phyloP scores from a whole-genome alignment of 2,329 filamentous ascomycete genomes.

The Aspergillus oerlinghausenensis region DNA sequence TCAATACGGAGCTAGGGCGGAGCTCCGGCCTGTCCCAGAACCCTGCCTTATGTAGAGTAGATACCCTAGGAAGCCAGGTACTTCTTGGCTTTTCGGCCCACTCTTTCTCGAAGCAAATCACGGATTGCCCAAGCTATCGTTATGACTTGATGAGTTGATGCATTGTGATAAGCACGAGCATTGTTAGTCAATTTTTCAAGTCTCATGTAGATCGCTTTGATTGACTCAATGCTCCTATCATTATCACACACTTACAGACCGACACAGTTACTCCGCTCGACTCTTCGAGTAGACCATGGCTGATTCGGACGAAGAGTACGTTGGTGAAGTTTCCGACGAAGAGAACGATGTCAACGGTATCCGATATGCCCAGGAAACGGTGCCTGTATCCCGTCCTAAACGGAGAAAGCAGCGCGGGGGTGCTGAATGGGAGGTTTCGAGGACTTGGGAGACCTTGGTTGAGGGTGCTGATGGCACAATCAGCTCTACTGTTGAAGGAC shows the following conservation, averaged over 20 bases:
- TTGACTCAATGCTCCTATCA: not conserved
- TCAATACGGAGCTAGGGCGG: no score
- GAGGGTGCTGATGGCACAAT: conserved; percentile 77
- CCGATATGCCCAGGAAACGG: conserved; percentile 25
- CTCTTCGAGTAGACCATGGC: conserved; percentile 29
- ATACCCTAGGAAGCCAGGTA: no score
- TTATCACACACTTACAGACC: not conserved
- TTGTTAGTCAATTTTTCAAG: no score
- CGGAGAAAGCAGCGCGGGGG: conserved; percentile 38
- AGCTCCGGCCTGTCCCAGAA: no score
- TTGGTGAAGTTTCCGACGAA: conserved; percentile 47
- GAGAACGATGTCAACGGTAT: conserved; percentile 33
- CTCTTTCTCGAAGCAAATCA: no score
- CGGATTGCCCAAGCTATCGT: no score
- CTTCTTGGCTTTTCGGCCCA: no score
- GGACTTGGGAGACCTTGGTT: conserved; percentile 63
- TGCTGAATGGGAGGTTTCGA: conserved; percentile 44
- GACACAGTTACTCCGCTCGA: not conserved
- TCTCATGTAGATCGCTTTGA: no score
- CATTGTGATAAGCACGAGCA: no score
- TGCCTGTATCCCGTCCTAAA: conserved; percentile 24
- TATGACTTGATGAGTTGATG: no score
- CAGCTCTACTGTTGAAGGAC: conserved; percentile 64
- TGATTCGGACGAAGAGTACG: conserved; percentile 50
- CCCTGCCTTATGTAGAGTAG: no score